These are phyloP conservation scores for Dipteronia sinensis DNA, from an alignment of 345 rosid genomes.

Conservation along the genomic window DNA sequence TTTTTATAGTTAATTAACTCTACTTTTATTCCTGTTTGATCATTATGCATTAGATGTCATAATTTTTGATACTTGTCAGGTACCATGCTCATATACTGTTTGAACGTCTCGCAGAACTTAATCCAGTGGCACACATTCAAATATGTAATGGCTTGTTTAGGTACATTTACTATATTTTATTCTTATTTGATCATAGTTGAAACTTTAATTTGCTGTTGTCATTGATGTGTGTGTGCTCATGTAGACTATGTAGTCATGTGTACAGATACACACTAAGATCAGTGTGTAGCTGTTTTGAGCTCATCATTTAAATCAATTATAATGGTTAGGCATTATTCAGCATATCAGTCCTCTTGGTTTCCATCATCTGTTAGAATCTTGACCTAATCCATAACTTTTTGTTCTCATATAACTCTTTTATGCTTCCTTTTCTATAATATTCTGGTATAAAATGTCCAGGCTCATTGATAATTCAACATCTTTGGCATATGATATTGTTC, in stretches of 20 bases:
- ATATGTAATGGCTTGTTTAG: conserved; percentile 81
- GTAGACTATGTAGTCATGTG: neutral
- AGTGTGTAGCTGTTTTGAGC: neutral
- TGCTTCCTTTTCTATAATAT: neutral
- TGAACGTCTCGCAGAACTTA: conserved; percentile 78
- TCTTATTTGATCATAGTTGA: neutral
- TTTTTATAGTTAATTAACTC: neutral
- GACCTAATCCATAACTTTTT: neutral
- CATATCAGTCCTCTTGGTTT: neutral
- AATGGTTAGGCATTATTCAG: neutral
- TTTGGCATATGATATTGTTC: conserved; percentile 58
- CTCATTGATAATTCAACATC: conserved; percentile 75
- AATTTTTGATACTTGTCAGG: conserved; percentile 53
- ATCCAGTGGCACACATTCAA: conserved; percentile 89
- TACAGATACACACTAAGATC: neutral
- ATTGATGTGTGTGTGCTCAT: neutral
- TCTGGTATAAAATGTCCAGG: conserved; percentile 45
- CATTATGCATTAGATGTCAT: neutral
- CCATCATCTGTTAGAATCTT: neutral
- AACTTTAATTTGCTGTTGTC: neutral
- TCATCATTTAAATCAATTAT: neutral
- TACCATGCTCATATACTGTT: conserved; percentile 79
- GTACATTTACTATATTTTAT: conserved; percentile 36
- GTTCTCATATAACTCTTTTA: neutral
- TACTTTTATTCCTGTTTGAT: neutral